Percentiles rank a stretch among this genome's conserved stretches.
phyloP scores from a whole-genome alignment of 2,329 filamentous ascomycete genomes.

The Pyrenochaeta sp. region DNA sequence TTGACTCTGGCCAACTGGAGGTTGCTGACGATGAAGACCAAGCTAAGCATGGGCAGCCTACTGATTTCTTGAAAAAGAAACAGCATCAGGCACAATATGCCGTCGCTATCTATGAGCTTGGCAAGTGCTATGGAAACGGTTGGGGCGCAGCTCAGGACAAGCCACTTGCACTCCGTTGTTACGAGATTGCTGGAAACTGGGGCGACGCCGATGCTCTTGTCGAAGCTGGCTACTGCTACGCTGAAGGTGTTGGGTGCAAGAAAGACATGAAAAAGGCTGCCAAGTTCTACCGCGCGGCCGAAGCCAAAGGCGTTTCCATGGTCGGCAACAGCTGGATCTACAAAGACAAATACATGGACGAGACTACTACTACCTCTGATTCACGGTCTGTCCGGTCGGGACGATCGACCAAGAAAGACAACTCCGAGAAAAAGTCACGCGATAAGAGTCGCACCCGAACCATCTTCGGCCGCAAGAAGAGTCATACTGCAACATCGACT shows the following conservation, averaged over 20 bases:
- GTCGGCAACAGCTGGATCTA: constrained; percentile 99
- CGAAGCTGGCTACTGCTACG: constrained; percentile 96
- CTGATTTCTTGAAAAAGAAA: constrained; percentile 76
- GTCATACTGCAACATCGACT: constrained; percentile 28
- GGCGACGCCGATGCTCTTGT: constrained; percentile 93
- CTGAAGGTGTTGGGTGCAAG: constrained; percentile 90
- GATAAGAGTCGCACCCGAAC: constrained; percentile 80
- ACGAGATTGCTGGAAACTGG: constrained; percentile 96
- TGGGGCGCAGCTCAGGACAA: constrained; percentile 98
- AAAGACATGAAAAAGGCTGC: constrained; percentile 96
- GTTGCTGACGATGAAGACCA: constrained; percentile 82
- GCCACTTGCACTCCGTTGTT: constrained; percentile 84
- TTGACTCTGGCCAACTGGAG: constrained; percentile 82
- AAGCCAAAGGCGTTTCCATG: constrained; percentile 95
- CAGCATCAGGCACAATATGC: constrained; percentile 92
- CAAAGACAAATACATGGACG: constrained; percentile 88
- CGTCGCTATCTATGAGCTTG: constrained; percentile 93
- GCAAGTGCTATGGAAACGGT: constrained; percentile 96
- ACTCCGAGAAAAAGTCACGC: constrained; percentile 68
- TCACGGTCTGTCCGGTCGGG: constrained; percentile 57
- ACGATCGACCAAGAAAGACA: constrained; percentile 53
- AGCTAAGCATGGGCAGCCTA: constrained; percentile 66
- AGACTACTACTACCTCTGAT: constrained; percentile 43
- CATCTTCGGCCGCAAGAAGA: constrained; percentile 73
- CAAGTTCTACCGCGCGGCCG: constrained; percentile 87